phyloP scores from a whole-genome alignment of 441 rosid genomes.

The Populus trichocarpa region DNA sequence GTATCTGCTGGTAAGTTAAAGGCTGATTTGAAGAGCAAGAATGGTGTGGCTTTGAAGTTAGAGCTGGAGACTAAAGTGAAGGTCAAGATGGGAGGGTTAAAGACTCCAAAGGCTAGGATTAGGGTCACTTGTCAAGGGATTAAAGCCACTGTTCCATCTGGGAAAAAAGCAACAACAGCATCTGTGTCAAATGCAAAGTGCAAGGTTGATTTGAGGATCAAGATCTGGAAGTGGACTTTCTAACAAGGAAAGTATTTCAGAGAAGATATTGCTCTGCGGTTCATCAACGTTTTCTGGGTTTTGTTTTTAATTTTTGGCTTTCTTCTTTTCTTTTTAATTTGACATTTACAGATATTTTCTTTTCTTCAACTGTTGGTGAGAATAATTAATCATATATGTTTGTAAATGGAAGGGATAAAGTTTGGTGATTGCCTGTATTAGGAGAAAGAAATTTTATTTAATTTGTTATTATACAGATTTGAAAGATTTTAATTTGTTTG shows the following conservation, averaged over 20 bases:
- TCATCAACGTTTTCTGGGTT: conserved; percentile 8
- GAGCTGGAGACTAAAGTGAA: conserved; percentile 54
- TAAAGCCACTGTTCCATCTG: conserved; percentile 44
- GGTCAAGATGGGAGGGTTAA: conserved; percentile 59
- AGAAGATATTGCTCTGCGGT: conserved; percentile 20
- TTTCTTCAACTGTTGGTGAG: not conserved
- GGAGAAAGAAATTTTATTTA: not conserved
- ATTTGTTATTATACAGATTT: not conserved
- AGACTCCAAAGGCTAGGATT: conserved; percentile 54
- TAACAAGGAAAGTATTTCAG: conserved; percentile 5
- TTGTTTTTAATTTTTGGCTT: conserved; percentile 1
- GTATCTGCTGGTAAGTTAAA: conserved; percentile 39
- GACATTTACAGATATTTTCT: not conserved
- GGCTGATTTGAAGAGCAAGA: conserved; percentile 49
- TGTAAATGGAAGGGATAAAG: conserved; percentile 23
- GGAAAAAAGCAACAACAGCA: conserved; percentile 51
- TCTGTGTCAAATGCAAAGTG: conserved; percentile 54
- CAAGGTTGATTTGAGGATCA: conserved; percentile 55
- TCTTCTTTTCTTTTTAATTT: not conserved
- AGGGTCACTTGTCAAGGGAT: conserved; percentile 67
- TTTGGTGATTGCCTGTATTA: conserved; percentile 7
- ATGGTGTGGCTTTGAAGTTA: conserved; percentile 48
- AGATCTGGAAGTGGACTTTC: conserved; percentile 27
- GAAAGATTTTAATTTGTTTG: not conserved
- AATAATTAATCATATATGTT: conserved; percentile 1